phyloP scores from a whole-genome alignment of 2,329 filamentous ascomycete genomes.

The Penicillium palitans region DNA sequence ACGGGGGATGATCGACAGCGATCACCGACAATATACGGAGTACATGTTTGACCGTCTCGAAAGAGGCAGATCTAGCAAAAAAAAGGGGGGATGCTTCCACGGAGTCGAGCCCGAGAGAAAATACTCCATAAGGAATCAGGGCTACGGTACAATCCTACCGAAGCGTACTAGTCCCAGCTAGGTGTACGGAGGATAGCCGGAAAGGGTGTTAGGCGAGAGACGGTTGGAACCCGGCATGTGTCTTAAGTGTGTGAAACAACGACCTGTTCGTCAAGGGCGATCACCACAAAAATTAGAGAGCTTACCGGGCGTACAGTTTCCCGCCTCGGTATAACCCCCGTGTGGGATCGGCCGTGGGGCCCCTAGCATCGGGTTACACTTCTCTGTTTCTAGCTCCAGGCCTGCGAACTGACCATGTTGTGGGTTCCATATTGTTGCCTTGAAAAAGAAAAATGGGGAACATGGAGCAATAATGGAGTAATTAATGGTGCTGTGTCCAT shows the following conservation, averaged over 20 bases:
- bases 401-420: constrained; percentile 3
- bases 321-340: constrained; percentile 25
- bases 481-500: neutral
- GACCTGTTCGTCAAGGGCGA: constrained; percentile 18
- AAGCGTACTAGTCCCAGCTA: neutral
- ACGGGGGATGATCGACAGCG: constrained; percentile 15
- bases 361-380: constrained; percentile 1
- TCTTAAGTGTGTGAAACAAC: constrained; percentile 21
- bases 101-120: neutral
- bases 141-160: neutral
- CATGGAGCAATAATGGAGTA: neutral
- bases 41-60: neutral
- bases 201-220: neutral
- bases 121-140: neutral
- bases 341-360: constrained; percentile 16
- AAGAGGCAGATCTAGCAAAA: constrained; percentile 1
- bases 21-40: constrained; percentile 4
- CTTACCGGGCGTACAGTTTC: constrained; percentile 6
- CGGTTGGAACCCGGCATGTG: constrained; percentile 2
- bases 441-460: neutral
- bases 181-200: neutral
- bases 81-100: constrained; percentile 1
- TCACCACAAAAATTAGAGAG: neutral
- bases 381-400: neutral
- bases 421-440: neutral